Conservation (phyloP, 2,329 filamentous ascomycete species). For the Penicillium psychrosexuale region DNA sequence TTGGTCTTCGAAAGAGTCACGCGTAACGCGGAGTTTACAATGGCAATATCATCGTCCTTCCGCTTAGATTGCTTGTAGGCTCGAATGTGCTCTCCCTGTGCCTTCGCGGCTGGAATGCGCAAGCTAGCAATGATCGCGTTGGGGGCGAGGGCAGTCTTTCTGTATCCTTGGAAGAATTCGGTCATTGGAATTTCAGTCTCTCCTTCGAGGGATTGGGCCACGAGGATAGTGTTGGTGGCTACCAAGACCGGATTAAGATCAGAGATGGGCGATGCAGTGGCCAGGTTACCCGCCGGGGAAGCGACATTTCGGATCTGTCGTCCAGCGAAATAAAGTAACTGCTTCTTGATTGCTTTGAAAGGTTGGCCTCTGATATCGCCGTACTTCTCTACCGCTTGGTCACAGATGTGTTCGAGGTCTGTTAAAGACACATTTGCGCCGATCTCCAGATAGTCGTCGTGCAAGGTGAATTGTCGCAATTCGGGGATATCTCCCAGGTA, state of each 20-base stretch:
- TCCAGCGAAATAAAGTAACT: conserved; percentile 91
- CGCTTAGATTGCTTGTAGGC: conserved; percentile 96
- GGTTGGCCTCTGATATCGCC: conserved; percentile 69
- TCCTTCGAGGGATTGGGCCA: conserved; percentile 71
- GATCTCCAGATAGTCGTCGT: conserved; percentile 80
- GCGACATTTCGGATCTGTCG: conserved; percentile 97
- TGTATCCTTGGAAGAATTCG: conserved; percentile 88
- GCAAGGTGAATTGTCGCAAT: conserved; percentile 74
- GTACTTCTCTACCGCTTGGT: conserved; percentile 75
- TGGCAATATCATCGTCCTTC: conserved; percentile 97
- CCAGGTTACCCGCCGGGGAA: conserved; percentile 89
- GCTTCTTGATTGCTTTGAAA: conserved; percentile 87
- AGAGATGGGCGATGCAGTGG: conserved; percentile 92
- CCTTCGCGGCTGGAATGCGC: conserved; percentile 72
- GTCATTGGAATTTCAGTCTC: conserved; percentile 87
- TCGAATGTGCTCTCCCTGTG: conserved; percentile 77
- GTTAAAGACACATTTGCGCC: conserved; percentile 91
- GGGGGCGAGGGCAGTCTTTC: conserved; percentile 73
- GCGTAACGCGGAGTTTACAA: conserved; percentile 83
- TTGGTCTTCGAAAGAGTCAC: conserved; percentile 68
- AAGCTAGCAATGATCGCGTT: conserved; percentile 85
- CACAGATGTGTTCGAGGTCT: conserved; percentile 81
- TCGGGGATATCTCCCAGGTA: conserved; percentile 93
- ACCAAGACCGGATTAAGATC: conserved; percentile 94
- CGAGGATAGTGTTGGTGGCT: conserved; percentile 74